A percentile compares a stretch with the other conserved stretches of the same genome.
These are phyloP conservation scores for Rhodotorula sp. DNA, from an alignment of 1,284 basidiomycete species.

Conservation along the genomic window DNA sequence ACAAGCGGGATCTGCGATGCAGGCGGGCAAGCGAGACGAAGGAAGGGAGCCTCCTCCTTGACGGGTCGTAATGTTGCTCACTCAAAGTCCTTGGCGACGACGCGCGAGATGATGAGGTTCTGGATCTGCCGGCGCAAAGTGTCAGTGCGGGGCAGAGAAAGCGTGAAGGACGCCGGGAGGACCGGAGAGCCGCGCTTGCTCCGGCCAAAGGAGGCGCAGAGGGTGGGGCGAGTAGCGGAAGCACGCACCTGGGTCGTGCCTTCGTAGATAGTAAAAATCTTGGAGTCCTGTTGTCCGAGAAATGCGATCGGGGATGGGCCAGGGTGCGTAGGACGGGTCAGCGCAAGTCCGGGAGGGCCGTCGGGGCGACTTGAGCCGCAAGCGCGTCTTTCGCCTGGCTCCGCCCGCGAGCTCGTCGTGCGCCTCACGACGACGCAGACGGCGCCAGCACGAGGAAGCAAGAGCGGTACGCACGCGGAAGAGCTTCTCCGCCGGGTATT, in stretches of 20 bases:
- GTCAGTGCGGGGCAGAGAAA: no score
- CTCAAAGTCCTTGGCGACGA: constrained; percentile 36
- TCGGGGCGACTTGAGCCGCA: not conserved
- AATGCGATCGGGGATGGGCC: not conserved
- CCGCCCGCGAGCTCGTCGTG: not conserved
- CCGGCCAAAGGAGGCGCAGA: no score
- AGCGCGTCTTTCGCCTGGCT: not conserved
- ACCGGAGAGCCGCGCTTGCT: no score
- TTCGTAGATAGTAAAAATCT: constrained; percentile 57
- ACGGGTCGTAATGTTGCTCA: not conserved
- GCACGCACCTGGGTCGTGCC: not conserved
- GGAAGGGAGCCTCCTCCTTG: no score
- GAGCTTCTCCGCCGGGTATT: constrained; percentile 60
- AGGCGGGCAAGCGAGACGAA: not conserved
- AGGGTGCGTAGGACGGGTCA: not conserved
- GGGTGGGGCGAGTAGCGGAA: no score
- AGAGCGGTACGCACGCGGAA: constrained; percentile 43
- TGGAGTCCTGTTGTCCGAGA: constrained; percentile 45
- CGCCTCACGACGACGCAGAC: no score
- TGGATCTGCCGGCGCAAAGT: constrained; percentile 25
- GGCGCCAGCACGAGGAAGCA: not conserved
- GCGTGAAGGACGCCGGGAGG: no score
- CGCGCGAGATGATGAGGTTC: constrained; percentile 41
- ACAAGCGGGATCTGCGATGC: not conserved
- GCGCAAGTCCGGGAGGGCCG: not conserved